Evolutionary conservation across 1,284 basidiomycete genomes (phyloP).

Genomic region (Coniferiporia weirii): DNA sequence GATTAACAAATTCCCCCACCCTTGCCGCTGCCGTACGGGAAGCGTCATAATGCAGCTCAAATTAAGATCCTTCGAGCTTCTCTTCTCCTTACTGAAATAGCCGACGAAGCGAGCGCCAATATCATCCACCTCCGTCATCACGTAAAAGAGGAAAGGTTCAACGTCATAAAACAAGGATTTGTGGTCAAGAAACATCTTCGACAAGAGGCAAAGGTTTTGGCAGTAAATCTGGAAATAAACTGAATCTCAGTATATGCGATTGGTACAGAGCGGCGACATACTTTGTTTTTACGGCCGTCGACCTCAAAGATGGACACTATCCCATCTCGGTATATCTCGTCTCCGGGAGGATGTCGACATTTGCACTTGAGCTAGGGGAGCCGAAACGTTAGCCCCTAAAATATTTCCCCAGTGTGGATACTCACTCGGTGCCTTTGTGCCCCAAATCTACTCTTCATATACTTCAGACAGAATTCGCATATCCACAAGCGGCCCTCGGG

Average conservation of each 20-base stretch:
- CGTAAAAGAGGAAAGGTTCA: constrained; percentile 98
- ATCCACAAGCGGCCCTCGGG: constrained; percentile 94
- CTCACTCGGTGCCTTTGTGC: constrained; percentile 82
- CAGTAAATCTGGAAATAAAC: constrained; percentile 77
- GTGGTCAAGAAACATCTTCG: constrained; percentile 99
- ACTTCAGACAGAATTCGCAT: constrained; percentile 98
- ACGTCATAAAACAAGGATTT: constrained; percentile 99
- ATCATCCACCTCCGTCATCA: constrained; percentile 91
- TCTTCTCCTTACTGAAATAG: constrained; percentile 99
- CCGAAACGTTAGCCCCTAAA: neutral
- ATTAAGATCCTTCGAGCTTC: constrained; percentile 93
- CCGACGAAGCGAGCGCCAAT: constrained; percentile 92
- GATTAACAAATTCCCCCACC: constrained; percentile 93
- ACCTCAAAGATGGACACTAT: constrained; percentile 93
- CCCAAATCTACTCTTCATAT: constrained; percentile 94
- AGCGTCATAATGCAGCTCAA: constrained; percentile 99
- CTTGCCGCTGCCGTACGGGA: constrained; percentile 89
- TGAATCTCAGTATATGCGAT: constrained; percentile 5
- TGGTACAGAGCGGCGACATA: constrained; percentile 25
- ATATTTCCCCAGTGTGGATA: constrained; percentile 19
- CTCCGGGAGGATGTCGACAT: constrained; percentile 90
- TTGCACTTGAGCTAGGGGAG: constrained; percentile 85
- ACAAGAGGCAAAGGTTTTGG: constrained; percentile 97
- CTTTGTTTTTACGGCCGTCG: constrained; percentile 97
- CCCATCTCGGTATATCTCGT: constrained; percentile 96